Conservation (phyloP, 2,329 filamentous ascomycete species). For the Aspergillus sp. region DNA sequence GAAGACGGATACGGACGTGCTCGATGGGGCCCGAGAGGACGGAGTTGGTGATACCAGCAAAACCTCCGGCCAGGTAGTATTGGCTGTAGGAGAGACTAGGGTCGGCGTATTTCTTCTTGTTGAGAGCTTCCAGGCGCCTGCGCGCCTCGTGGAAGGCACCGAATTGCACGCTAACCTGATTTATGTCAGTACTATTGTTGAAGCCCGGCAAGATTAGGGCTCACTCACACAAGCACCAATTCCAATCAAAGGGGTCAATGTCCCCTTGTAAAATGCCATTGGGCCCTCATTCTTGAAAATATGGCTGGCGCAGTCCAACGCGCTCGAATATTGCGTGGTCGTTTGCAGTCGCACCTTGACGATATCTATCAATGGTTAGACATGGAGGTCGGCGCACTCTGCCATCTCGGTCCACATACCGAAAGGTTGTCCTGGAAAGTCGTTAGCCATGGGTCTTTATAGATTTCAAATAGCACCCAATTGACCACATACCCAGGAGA, state of each 20-base stretch:
- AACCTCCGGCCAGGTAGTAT: slow-evolving; percentile 85
- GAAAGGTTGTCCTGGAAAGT: slow-evolving; percentile 53
- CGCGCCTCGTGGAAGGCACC: slow-evolving; percentile 91
- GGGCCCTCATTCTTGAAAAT: slow-evolving; percentile 86
- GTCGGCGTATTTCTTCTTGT: slow-evolving; percentile 43
- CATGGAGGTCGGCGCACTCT: slow-evolving; percentile 5
- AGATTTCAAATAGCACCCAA: background rate
- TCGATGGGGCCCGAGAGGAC: slow-evolving; percentile 86
- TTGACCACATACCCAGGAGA: slow-evolving; percentile 62
- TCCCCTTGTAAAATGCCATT: slow-evolving; percentile 96
- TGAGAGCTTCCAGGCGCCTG: slow-evolving; percentile 71
- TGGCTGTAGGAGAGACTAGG: slow-evolving; percentile 64
- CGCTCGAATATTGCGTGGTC: slow-evolving; percentile 68
- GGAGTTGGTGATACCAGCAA: slow-evolving; percentile 85
- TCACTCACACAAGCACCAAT: slow-evolving; percentile 79
- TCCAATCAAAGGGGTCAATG: slow-evolving; percentile 84
- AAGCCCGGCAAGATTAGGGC: background rate
- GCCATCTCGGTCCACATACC: slow-evolving; percentile 37
- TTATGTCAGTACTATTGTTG: slow-evolving; percentile 1
- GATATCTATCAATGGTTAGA: slow-evolving; percentile 55
- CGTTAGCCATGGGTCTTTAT: slow-evolving; percentile 17
- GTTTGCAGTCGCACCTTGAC: slow-evolving; percentile 97
- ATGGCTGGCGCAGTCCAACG: slow-evolving; percentile 67
- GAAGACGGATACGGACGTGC: slow-evolving; percentile 89
- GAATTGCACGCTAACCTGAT: slow-evolving; percentile 79